Evolutionary conservation across 805 yeast genomes (phyloP).

Genomic region (Candida nitratophila): DNA sequence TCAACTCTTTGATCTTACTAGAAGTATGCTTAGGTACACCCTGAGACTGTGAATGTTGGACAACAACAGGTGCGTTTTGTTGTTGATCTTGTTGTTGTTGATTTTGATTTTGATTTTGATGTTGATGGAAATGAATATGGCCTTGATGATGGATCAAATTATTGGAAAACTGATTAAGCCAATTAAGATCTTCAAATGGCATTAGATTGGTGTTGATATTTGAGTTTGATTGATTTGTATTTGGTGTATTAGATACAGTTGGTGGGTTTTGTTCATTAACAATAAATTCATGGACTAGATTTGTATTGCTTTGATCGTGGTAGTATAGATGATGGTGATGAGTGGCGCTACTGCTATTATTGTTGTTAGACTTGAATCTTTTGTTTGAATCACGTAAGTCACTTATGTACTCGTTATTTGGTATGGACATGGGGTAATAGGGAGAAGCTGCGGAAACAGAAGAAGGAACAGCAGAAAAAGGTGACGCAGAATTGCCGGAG

Average conservation of each 20-base stretch:
- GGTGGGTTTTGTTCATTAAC: background rate
- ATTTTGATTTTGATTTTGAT: background rate
- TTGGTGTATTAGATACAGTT: background rate
- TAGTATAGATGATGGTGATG: slow-evolving; percentile 1
- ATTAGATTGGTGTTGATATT: too few species aligned
- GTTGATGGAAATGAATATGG: slow-evolving; percentile 1
- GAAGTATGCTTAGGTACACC: background rate
- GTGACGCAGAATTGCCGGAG: background rate
- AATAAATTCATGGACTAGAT: background rate
- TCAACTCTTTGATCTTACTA: background rate
- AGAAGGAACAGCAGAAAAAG: too few species aligned
- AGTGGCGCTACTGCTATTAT: background rate
- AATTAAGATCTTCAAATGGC: background rate
- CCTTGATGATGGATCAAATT: background rate
- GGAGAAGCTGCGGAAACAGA: too few species aligned
- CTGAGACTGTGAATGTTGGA: too few species aligned
- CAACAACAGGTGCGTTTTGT: too few species aligned
- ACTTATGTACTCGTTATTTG: background rate
- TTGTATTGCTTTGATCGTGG: background rate
- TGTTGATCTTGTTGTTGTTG: background rate
- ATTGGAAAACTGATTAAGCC: background rate
- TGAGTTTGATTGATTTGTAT: too few species aligned
- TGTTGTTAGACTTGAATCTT: background rate
- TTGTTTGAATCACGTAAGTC: background rate
- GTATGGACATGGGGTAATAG: too few species aligned